These are phyloP conservation scores for Chalciporus piperatoides DNA, from an alignment of 1,284 basidiomycete genomes.

Conservation along the genomic window DNA sequence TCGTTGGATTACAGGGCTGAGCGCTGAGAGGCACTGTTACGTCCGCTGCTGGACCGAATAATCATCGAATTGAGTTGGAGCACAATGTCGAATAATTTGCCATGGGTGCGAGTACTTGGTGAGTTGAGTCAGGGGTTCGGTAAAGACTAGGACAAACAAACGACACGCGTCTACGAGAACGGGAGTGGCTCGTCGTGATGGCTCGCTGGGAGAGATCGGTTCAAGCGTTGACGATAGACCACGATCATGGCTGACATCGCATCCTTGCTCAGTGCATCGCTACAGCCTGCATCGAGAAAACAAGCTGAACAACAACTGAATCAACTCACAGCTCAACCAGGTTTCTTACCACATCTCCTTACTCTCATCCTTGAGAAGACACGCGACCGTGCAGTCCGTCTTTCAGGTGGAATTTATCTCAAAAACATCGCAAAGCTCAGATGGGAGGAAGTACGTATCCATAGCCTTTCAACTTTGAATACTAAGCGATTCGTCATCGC, in stretches of 20 bases:
- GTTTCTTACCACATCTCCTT: conserved; percentile 76
- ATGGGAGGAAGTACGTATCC: conserved; percentile 76
- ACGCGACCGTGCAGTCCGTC: conserved; percentile 67
- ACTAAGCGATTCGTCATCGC: conserved; percentile 14
- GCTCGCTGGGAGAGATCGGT: background rate
- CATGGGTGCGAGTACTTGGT: no score
- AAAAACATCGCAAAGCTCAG: conserved; percentile 83
- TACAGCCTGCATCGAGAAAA: conserved; percentile 70
- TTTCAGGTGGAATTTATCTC: conserved; percentile 82
- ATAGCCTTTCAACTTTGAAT: background rate
- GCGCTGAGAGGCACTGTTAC: no score
- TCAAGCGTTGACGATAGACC: background rate
- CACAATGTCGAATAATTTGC: no score
- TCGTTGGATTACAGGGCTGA: no score
- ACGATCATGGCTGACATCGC: conserved; percentile 62
- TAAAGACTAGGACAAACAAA: conserved; percentile 18
- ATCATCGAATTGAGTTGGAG: no score
- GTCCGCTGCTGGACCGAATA: no score
- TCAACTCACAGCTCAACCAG: conserved; percentile 63
- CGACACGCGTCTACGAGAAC: background rate
- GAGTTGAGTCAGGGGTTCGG: background rate
- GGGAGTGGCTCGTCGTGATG: background rate
- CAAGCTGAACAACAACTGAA: conserved; percentile 76
- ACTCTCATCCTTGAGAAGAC: conserved; percentile 66
- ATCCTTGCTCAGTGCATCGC: conserved; percentile 65